These are phyloP conservation scores for Botryobasidium botryosum DNA, from an alignment of 768 basidiomycete genomes.

Conservation along the genomic window DNA sequence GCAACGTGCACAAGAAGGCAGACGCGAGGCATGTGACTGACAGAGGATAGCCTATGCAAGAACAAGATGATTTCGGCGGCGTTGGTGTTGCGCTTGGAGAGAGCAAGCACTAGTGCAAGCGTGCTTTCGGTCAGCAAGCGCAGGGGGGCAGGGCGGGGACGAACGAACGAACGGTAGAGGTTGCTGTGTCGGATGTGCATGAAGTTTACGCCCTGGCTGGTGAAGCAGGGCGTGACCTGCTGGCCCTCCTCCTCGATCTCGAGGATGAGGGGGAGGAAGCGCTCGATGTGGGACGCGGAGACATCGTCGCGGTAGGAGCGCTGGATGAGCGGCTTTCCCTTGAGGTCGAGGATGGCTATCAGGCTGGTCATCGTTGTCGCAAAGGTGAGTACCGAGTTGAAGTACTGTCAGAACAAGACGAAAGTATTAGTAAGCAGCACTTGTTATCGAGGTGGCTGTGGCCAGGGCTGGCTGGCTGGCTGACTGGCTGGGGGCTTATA, in stretches of 20 bases:
- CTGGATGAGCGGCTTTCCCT: constrained; percentile 96
- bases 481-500: no score
- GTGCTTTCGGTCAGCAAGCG: background rate
- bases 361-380: constrained; percentile 39
- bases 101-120: constrained; percentile 57
- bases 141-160: background rate
- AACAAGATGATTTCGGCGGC: constrained; percentile 94
- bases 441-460: no score
- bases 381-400: constrained; percentile 1
- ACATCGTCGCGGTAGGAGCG: constrained; percentile 95
- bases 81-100: constrained; percentile 92
- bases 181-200: constrained; percentile 98
- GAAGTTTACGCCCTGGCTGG: constrained; percentile 89
- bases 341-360: constrained; percentile 92
- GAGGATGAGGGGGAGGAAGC: constrained; percentile 81
- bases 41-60: constrained; percentile 68
- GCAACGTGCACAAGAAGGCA: background rate
- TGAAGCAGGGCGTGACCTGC: constrained; percentile 92
- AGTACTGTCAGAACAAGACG: no score
- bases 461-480: no score
- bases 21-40: constrained; percentile 11
- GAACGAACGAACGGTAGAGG: constrained; percentile 59
- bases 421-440: no score
- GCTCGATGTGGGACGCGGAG: constrained; percentile 71
- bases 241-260: constrained; percentile 97